Base-by-base conservation (phyloP, 139 green algal genomes). In the Picochlorum sp. region DNA sequence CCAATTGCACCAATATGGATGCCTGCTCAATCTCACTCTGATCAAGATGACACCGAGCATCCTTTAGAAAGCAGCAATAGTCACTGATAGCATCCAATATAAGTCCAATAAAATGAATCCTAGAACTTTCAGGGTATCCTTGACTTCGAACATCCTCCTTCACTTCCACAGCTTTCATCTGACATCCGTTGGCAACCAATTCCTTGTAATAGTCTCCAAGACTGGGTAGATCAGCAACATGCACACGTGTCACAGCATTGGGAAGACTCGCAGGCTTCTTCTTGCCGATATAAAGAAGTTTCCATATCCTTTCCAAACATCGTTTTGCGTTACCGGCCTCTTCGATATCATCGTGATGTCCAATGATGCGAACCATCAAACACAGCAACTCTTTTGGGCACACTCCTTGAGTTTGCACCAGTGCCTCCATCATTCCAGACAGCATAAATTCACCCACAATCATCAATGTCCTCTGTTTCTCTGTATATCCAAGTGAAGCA, bases 401-500 rank as follows among this genome's bases (percentile, higher is more conserved):
- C 5, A 6, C n/a, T 1, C n/a, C n/a, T 7, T 20, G 16, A 9
- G n/a, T 21, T 54, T 54, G 16, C 47, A 54, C 18, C 16, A 20
- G 7, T 21, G 18, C 16, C 47, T 26, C 18, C 18, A 21, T 21
- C 47, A 21, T 21, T 26, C 47, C 47, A 54, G 47, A 54, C 47
- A 54, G 18, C 16, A 54, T 54, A 20, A 26, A 54, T 21, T 54
- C 18, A 54, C n/a, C n/a, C 8, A 54, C 16, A 54, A 54, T 54
- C 18, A 54, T 20, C 47, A 20, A 26, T 0, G 15, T 1, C 15
- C 47, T 54, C 15, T 54, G 47, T 21, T 20, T 21, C 47, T 54
- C 47, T 9, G 47, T 54, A 54, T 54, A 54, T 21, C 47, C 47
- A 26, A 54, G 47, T 21, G 47, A 54, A 54, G 47, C 47, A 54